Evolutionary conservation across 306 rosid genomes (phyloP), one percentile per base, ranked within the genome.

Genomic region (Senna siamea): DNA sequence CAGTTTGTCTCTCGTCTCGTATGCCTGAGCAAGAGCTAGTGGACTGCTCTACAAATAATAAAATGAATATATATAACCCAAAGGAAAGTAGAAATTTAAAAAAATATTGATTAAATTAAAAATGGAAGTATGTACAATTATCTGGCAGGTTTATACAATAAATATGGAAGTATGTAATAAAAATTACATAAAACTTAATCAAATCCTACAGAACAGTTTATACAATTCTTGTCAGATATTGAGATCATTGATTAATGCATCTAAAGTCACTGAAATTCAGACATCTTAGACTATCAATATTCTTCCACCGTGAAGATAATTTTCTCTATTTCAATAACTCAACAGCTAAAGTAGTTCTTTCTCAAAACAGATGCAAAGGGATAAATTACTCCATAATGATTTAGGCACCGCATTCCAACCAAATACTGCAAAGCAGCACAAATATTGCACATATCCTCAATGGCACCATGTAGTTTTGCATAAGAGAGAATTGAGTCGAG

Each of bases 11-110:
- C 94, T 87, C 7, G 98, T 93, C 82, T 93, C 95, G 34, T 88
- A 52, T 66, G 96, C 98, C 82, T 93, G 98, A 77, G 96, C 95
- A 40, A 90, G 85, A 62, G 96, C 98, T 77, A 92, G 82, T 72
- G 96, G 96, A 77, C 98, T 93, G 87, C 87, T 85, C 98, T 86
- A 87, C 84, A 81, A 77, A 72, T 71, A 78, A 77, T 13, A 46
- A 46, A 84, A 47, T 66, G 51, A 22, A 61, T 55, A 79, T 78
- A 38, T 78, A 75, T 80, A 69, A 82, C 50, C 50, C 78, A 37
- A 58, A 48, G 66, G 43, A 56, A 22, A 38, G 35, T 54, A 48
- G 1, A 9, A 59, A 34, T 46, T 46, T 12, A 17, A 13, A 34
- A 60, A 15, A 54, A 17, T 6, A 52, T 13, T 19, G 19, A 58